phyloP scores from a whole-genome alignment of 768 basidiomycete species.

The Cystofilobasidium capitatum region DNA sequence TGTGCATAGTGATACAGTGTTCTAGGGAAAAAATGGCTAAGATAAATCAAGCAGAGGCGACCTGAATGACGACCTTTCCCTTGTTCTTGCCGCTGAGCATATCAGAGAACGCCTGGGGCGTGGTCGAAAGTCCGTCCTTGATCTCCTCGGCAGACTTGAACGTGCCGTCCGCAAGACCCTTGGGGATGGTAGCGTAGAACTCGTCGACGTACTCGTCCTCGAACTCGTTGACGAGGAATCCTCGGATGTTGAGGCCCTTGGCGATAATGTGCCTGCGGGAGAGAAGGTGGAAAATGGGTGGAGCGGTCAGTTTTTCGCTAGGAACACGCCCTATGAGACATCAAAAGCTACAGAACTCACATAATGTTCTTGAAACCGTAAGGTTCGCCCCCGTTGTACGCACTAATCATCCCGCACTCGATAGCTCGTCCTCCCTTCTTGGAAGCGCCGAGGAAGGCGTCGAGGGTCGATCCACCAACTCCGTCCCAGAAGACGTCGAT shows the following conservation, averaged over 20 bases:
- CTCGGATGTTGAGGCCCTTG: constrained; percentile 51
- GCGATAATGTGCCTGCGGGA: constrained; percentile 16
- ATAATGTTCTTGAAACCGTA: constrained; percentile 22
- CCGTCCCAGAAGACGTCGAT: constrained; percentile 48
- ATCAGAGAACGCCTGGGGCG: constrained; percentile 42
- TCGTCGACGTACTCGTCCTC: constrained; percentile 42
- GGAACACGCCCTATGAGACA: too few species aligned
- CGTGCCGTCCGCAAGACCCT: constrained; percentile 44
- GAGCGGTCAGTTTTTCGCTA: too few species aligned
- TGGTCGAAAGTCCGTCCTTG: constrained; percentile 44
- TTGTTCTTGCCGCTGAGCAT: constrained; percentile 40
- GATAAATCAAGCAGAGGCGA: too few species aligned
- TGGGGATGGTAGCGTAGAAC: constrained; percentile 45
- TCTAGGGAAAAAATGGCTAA: too few species aligned
- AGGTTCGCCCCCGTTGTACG: constrained; percentile 14
- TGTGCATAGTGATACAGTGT: too few species aligned
- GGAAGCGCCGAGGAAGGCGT: constrained; percentile 25
- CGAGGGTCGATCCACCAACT: constrained; percentile 35
- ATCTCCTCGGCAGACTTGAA: constrained; percentile 48
- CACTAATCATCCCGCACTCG: constrained; percentile 17
- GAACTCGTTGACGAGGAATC: constrained; percentile 80
- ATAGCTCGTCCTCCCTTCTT: constrained; percentile 17
- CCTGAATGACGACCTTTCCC: constrained; percentile 41
- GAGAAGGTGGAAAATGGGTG: too few species aligned
- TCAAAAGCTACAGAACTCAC: neutral